Percentiles rank a stretch among this genome's conserved stretches.
phyloP scores from a whole-genome alignment of 2,329 filamentous ascomycete genomes.

The Ophiostoma ulmi region DNA sequence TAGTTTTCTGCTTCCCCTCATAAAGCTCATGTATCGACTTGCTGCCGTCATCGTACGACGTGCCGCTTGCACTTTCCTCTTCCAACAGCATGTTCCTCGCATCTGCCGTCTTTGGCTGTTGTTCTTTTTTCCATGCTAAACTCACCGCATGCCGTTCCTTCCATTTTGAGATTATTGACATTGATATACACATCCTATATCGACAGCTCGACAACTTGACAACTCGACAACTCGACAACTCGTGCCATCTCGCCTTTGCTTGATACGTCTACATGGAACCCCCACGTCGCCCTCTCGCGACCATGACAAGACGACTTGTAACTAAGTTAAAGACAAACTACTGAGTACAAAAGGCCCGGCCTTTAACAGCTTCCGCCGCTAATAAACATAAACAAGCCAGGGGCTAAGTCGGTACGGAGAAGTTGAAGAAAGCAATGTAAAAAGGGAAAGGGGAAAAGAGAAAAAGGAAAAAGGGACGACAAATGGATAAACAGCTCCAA shows the following conservation, averaged over 20 bases:
- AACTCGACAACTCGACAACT: neutral
- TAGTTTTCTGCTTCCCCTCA: neutral
- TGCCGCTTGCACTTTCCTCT: conserved; percentile 1
- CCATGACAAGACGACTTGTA: neutral
- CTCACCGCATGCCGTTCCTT: neutral
- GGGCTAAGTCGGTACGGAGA: neutral
- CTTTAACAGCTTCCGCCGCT: neutral
- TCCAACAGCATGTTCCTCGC: neutral
- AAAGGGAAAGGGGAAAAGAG: neutral
- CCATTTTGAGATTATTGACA: neutral
- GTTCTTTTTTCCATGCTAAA: neutral
- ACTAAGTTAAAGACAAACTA: neutral
- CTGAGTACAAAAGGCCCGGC: neutral
- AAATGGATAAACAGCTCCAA: neutral
- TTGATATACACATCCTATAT: no score
- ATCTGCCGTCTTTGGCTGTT: neutral
- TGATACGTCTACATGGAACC: neutral
- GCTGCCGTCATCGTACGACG: conserved; percentile 13
- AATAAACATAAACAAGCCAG: neutral
- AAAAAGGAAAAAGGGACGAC: neutral
- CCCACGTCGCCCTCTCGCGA: conserved; percentile 13
- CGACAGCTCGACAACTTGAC: no score
- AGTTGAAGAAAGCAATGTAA: neutral
- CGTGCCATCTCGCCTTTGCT: conserved; percentile 6
- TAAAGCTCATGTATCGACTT: neutral